phyloP scores from a whole-genome alignment of 768 basidiomycete genomes.

The Boletus tomentosulus region DNA sequence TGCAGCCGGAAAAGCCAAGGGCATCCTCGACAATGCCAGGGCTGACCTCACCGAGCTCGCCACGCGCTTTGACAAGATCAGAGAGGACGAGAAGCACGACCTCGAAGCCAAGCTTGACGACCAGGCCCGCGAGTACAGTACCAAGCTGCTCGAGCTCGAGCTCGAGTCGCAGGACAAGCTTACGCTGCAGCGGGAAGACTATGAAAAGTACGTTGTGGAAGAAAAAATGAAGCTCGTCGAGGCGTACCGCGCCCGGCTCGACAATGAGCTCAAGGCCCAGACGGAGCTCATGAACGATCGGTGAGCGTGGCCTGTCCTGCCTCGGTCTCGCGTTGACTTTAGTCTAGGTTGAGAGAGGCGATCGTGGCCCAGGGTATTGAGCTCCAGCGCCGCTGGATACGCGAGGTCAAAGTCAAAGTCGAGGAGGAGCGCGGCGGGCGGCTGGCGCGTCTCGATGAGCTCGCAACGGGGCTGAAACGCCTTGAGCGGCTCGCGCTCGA shows the following conservation, averaged over 20 bases:
- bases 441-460: conserved; percentile 90
- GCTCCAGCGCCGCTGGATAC: conserved; percentile 93
- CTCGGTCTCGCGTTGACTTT: not conserved
- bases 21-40: conserved; percentile 78
- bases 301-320: conserved; percentile 39
- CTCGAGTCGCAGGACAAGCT: conserved; percentile 84
- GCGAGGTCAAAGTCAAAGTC: conserved; percentile 92
- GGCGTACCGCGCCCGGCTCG: conserved; percentile 81
- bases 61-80: conserved; percentile 70
- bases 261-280: conserved; percentile 80
- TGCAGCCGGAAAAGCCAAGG: conserved; percentile 62
- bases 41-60: conserved; percentile 75
- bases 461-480: conserved; percentile 84
- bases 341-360: conserved; percentile 81
- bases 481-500: conserved; percentile 89
- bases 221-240: conserved; percentile 70
- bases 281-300: conserved; percentile 93
- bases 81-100: conserved; percentile 69
- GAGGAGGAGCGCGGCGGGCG: conserved; percentile 96
- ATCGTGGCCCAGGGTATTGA: conserved; percentile 97
- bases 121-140: conserved; percentile 78
- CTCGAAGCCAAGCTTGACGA: conserved; percentile 71
- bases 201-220: conserved; percentile 74
- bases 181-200: conserved; percentile 80
- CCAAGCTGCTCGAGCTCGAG: conserved; percentile 76